Evolutionary conservation across 1,284 basidiomycete species (phyloP).

Genomic region (Fereydounia khargensis): DNA sequence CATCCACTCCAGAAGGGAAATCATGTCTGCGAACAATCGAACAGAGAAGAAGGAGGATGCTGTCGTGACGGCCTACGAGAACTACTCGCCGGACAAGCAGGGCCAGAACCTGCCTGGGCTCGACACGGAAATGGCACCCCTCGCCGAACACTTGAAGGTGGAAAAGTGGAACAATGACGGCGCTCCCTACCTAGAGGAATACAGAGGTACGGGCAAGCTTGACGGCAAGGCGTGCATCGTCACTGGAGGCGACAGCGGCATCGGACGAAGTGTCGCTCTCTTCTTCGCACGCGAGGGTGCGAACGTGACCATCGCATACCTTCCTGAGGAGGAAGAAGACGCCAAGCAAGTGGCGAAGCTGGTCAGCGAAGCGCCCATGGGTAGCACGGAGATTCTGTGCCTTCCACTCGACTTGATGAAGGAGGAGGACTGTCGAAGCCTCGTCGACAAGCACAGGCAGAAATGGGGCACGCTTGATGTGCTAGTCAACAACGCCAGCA

Average conservation of each 20-base stretch:
- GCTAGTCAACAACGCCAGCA: conserved; percentile 67
- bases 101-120: conserved; percentile 35
- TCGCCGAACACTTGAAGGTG: conserved; percentile 64
- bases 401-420: conserved; percentile 61
- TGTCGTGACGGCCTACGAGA: conserved; percentile 43
- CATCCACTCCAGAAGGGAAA: too few relatives aligned
- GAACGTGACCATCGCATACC: conserved; percentile 68
- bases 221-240: conserved; percentile 66
- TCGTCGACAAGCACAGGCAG: conserved; percentile 63
- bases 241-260: conserved; percentile 66
- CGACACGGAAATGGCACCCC: conserved; percentile 50
- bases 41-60: conserved; percentile 14
- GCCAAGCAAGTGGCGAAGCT: conserved; percentile 30
- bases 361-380: conserved; percentile 34
- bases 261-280: conserved; percentile 66
- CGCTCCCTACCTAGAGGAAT: conserved; percentile 64
- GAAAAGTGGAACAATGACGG: conserved; percentile 66
- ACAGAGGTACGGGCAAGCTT: conserved; percentile 62
- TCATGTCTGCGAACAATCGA: too few relatives aligned
- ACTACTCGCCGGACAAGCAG: conserved; percentile 37
- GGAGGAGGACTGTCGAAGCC: conserved; percentile 56
- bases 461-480: conserved; percentile 45
- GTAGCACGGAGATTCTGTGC: conserved; percentile 58
- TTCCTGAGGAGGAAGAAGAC: conserved; percentile 67
- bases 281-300: conserved; percentile 68